Evolutionary conservation across 805 yeast species (phyloP), one percentile per base, ranked within the genome.

Genomic region (Komagataella phaffii): DNA sequence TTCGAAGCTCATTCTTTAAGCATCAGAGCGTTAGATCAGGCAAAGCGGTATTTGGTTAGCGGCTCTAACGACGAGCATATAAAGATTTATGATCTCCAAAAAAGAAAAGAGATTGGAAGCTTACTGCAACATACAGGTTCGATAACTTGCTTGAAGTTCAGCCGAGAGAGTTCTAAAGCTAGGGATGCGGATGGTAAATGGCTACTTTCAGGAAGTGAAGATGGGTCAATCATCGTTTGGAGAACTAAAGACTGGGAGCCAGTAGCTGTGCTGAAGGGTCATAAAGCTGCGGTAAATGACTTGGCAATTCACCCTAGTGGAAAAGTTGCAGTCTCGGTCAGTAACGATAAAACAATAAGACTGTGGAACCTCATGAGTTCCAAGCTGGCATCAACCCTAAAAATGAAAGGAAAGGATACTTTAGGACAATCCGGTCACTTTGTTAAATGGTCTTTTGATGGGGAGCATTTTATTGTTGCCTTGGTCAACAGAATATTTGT

Each of bases 311-410:
- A 93, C 65, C 95, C 95, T 17, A 74, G 88, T 3, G 96, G 96
- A 12, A 77, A 88, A 67, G 80, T 93, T 53, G 97, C 97, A 5
- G 77, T 93, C 24, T 84, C 95, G 54, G 96, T 89, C 3, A 87
- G 95, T 53, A 81, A 77, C 24, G 99, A 93, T 65, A 78, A 79
- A 55, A 85, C 95, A 6, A 75, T 93, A 44, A 74, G 91, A 61
- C 73, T 93, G 53, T 93, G 99, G 99, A 93, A 93, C 63, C 72
- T 93, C 57, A 91, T 93, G 98, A 91, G 97, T 1, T 93, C 88
- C 12, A 86, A 87, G 64, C 90, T 89, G 66, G 98, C 98, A 17
- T 90, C 96, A 1, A 73, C 78, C 8, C 70, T 90, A 66, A 89
- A 85, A 61, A 68, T 86, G 54, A 83, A 76, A 62, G 84, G 83